Conservation (phyloP, 1,284 basidiomycete genomes). For the Trametes sp. region DNA sequence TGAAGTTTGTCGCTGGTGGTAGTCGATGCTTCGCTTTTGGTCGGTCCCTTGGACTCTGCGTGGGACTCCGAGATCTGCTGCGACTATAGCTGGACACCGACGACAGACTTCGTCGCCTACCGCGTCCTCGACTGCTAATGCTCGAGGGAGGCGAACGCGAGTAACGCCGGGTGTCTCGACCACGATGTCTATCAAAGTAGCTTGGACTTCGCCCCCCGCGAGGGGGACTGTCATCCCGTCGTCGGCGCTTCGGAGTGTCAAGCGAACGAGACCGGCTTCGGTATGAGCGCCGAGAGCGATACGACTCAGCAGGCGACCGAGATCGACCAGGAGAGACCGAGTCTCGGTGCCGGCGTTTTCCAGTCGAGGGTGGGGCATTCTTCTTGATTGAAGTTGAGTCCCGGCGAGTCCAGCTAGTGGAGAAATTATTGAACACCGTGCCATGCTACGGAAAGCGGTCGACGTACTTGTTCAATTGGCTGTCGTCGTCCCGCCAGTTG, state of each 20-base stretch:
- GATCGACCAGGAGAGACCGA: constrained; percentile 58
- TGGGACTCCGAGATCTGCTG: constrained; percentile 61
- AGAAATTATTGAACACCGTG: background rate
- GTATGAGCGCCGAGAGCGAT: constrained; percentile 69
- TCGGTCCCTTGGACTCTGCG: constrained; percentile 55
- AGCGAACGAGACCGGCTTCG: constrained; percentile 67
- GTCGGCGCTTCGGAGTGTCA: constrained; percentile 60
- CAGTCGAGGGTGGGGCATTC: constrained; percentile 23
- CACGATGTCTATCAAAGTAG: constrained; percentile 31
- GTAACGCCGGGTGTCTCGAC: constrained; percentile 33
- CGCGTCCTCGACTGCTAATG: constrained; percentile 38
- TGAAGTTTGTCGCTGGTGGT: constrained; percentile 56
- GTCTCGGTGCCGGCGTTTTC: constrained; percentile 40
- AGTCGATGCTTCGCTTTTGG: constrained; percentile 68
- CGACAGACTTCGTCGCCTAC: constrained; percentile 40
- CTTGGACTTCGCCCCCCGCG: constrained; percentile 47
- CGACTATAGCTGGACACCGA: constrained; percentile 44
- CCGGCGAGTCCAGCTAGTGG: constrained; percentile 45
- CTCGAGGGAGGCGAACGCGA: constrained; percentile 39
- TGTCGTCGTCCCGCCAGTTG: constrained; percentile 70
- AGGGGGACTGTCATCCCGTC: constrained; percentile 55
- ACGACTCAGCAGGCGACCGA: constrained; percentile 67
- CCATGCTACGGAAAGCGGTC: constrained; percentile 16
- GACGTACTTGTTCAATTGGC: constrained; percentile 73
- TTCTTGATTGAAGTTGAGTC: constrained; percentile 34